Evolutionary conservation across 768 basidiomycete species (phyloP).

Genomic region (Zangia roseola): DNA sequence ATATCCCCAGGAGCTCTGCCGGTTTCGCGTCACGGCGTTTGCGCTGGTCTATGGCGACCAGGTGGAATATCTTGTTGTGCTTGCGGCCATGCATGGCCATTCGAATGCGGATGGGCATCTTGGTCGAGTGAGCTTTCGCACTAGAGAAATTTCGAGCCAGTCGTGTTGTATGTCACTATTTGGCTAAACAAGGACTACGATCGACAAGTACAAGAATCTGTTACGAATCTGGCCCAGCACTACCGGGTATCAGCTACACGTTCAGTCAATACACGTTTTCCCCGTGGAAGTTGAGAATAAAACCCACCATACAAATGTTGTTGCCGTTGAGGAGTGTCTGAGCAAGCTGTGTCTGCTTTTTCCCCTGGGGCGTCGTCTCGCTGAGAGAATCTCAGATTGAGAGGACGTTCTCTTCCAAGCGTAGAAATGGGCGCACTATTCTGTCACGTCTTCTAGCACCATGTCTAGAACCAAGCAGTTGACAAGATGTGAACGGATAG

Average conservation of each 20-base stretch:
- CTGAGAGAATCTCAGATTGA: constrained; percentile 40
- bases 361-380: constrained; percentile 81
- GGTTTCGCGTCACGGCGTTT: constrained; percentile 81
- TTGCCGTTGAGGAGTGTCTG: constrained; percentile 93
- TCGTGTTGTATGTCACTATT: constrained; percentile 24
- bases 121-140: neutral
- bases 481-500: neutral
- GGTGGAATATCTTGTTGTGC: constrained; percentile 75
- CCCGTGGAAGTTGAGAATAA: neutral
- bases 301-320: constrained; percentile 91
- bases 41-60: constrained; percentile 78
- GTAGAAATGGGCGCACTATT: constrained; percentile 66
- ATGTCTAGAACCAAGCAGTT: constrained; percentile 54
- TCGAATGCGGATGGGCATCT: constrained; percentile 84
- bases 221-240: constrained; percentile 57
- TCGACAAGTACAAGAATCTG: neutral
- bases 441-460: constrained; percentile 94
- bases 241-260: constrained; percentile 64
- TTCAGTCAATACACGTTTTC: constrained; percentile 5
- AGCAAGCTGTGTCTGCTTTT: constrained; percentile 75
- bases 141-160: constrained; percentile 4
- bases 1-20: constrained; percentile 83
- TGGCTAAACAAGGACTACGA: constrained; percentile 9
- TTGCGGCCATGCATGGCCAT: constrained; percentile 78
- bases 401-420: neutral